Conservation (phyloP, 2,329 filamentous ascomycete genomes). For the Aureobasidium sp. region DNA sequence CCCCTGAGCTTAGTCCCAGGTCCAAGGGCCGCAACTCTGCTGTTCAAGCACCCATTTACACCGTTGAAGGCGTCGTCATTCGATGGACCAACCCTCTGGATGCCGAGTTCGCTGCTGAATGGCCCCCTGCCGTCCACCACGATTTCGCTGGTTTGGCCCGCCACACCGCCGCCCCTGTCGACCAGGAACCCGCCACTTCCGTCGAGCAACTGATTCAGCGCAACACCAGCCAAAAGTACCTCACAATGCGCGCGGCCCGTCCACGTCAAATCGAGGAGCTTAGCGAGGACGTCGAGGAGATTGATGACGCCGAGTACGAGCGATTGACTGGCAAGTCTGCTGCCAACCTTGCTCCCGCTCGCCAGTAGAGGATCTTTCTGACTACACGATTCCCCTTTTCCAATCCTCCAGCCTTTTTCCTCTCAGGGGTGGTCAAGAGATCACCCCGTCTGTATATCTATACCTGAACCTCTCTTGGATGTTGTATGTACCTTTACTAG, state of each 20-base stretch:
- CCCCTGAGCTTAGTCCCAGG: constrained; percentile 15
- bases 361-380: neutral
- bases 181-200: neutral
- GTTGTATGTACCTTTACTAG: constrained; percentile 5
- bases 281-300: neutral
- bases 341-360: neutral
- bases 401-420: neutral
- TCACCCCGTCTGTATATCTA: neutral
- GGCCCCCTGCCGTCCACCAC: constrained; percentile 28
- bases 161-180: constrained; percentile 17
- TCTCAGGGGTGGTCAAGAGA: neutral
- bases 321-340: neutral
- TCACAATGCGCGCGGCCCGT: neutral
- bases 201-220: neutral
- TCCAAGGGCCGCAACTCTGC: constrained; percentile 10
- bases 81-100: constrained; percentile 31
- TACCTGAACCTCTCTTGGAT: constrained; percentile 3
- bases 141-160: constrained; percentile 23
- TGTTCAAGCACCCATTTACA: constrained; percentile 18
- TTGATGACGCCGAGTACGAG: neutral
- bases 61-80: constrained; percentile 24
- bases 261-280: neutral
- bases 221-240: constrained; percentile 5
- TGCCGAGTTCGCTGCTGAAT: constrained; percentile 28
- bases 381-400: neutral